These are phyloP conservation scores for Aspergillus sp. DNA, from an alignment of 2,329 filamentous ascomycete genomes.

Conservation along the genomic window DNA sequence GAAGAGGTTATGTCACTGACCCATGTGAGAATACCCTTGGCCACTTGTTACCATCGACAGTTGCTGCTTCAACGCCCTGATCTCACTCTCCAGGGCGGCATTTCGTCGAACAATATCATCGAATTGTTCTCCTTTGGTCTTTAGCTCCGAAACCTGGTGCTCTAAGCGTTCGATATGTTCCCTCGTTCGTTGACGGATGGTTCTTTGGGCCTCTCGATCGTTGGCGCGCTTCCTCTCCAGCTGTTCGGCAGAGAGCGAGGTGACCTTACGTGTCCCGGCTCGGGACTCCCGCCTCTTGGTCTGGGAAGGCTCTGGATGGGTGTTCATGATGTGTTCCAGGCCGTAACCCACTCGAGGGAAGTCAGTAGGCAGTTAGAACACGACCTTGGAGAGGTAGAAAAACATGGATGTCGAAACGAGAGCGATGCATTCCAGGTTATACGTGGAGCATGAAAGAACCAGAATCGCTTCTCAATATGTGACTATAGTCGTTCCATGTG, in stretches of 20 bases:
- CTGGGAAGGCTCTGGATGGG: slow-evolving; percentile 18
- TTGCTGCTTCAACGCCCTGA: slow-evolving; percentile 51
- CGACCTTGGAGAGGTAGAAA: slow-evolving; percentile 11
- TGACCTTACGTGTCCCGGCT: slow-evolving; percentile 58
- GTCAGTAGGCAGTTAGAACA: slow-evolving; percentile 4
- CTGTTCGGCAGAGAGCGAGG: slow-evolving; percentile 57
- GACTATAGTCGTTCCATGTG: slow-evolving; percentile 23
- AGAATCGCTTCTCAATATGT: slow-evolving; percentile 14
- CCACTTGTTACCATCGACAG: slow-evolving; percentile 36
- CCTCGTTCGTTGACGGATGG: slow-evolving; percentile 59
- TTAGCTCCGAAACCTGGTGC: slow-evolving; percentile 53
- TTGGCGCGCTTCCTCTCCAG: slow-evolving; percentile 61
- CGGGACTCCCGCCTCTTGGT: slow-evolving; percentile 46
- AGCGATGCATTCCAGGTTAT: slow-evolving; percentile 15
- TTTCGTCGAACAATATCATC: slow-evolving; percentile 55
- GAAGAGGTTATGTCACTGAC: slow-evolving; percentile 10
- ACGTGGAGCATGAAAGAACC: slow-evolving; percentile 11
- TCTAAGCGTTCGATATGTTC: slow-evolving; percentile 61
- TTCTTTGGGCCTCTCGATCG: slow-evolving; percentile 60
- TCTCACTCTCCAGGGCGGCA: slow-evolving; percentile 56
- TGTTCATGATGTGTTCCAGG: slow-evolving; percentile 22
- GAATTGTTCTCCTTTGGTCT: slow-evolving; percentile 50
- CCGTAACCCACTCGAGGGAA: slow-evolving; percentile 1
- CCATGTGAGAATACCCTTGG: slow-evolving; percentile 18
- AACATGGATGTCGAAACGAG: slow-evolving; percentile 5